These are phyloP conservation scores for Sphagnum magellanicum DNA, from an alignment of 228 moss, liverwort and hornwort species.

Conservation along the genomic window DNA sequence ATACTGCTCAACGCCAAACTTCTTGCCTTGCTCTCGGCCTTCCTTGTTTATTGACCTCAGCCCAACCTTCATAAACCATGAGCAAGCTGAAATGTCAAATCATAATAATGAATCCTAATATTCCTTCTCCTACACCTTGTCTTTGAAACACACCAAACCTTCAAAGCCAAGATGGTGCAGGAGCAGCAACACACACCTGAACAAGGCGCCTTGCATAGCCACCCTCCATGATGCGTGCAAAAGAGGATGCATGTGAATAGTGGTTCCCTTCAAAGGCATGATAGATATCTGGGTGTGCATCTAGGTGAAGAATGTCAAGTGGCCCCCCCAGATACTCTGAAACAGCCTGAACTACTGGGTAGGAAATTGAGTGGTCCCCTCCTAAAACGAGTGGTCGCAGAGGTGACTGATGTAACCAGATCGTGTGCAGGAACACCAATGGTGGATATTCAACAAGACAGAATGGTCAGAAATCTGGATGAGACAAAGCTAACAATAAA, in stretches of 20 bases:
- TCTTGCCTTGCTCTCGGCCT: slow-evolving; percentile 84
- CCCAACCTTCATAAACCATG: slow-evolving; percentile 35
- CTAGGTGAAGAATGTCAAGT: slow-evolving; percentile 89
- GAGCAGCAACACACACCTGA: slow-evolving; percentile 23
- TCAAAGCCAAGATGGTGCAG: not conserved
- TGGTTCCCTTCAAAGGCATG: slow-evolving; percentile 80
- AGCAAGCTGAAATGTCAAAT: not conserved
- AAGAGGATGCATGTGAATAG: slow-evolving; percentile 89
- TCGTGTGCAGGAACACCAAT: not conserved
- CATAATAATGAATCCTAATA: not conserved
- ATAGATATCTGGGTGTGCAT: slow-evolving; percentile 97
- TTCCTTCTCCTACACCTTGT: no score
- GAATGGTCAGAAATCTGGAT: not conserved
- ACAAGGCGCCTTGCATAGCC: slow-evolving; percentile 83
- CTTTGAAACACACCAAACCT: not conserved
- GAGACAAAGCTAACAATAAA: not conserved
- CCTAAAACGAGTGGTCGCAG: slow-evolving; percentile 81
- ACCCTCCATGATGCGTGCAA: slow-evolving; percentile 96
- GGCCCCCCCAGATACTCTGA: slow-evolving; percentile 78
- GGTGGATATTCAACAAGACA: not conserved
- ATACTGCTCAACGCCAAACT: slow-evolving; percentile 91
- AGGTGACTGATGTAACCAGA: slow-evolving; percentile 29
- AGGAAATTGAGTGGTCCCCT: slow-evolving; percentile 96
- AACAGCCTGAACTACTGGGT: slow-evolving; percentile 76
- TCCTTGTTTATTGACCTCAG: slow-evolving; percentile 86